Evolutionary conservation across 2,329 filamentous ascomycete genomes (phyloP), one percentile per base, ranked within the genome.

Genomic region (Sporothrix humicola): DNA sequence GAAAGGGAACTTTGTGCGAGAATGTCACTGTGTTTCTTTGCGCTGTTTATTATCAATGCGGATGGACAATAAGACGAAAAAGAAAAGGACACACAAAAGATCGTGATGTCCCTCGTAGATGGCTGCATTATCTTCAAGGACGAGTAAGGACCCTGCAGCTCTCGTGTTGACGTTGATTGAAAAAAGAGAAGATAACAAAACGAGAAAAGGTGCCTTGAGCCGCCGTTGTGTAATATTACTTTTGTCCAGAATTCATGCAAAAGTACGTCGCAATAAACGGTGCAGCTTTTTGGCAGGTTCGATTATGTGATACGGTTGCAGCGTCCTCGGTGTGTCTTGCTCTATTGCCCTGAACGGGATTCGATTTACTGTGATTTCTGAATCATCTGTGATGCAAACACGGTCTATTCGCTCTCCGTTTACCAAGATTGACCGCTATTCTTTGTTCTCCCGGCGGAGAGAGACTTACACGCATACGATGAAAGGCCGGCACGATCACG

Each of bases 251-350:
- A 37, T 59, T 59, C 56, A 59, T 59, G 56, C 56, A 59, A 26
- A 59, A 17, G 31, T 6, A 37, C 31, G 31, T 37, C 31, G 31
- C 31, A 37, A 59, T 37, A 26, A 37, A 59, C 26, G 56, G 56
- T 42, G 8, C 20, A 20, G 61, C 48, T 46, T 20, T 13, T 66
- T 20, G 31, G 13, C 56, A 46, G 66, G 17, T 5, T 44, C 50
- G 66, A 69, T 69, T 69, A 69, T 69, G 66, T 69, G 66, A 69
- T 69, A 56, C 46, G 9, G 65, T 37, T n/a, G 15, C 50, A 9
- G 17, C 46, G 12, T 37, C 48, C 50, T 56, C 66, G 48, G 66
- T 8, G 48, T 44, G 50, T 42, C 50, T 44, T 46, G 9, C n/a
- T n/a, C 23, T 23, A n/a, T 44, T 46, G 9, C n/a, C 52, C 23